Base-by-base conservation (phyloP, 441 rosid species). In the Breynia disticha region DNA sequence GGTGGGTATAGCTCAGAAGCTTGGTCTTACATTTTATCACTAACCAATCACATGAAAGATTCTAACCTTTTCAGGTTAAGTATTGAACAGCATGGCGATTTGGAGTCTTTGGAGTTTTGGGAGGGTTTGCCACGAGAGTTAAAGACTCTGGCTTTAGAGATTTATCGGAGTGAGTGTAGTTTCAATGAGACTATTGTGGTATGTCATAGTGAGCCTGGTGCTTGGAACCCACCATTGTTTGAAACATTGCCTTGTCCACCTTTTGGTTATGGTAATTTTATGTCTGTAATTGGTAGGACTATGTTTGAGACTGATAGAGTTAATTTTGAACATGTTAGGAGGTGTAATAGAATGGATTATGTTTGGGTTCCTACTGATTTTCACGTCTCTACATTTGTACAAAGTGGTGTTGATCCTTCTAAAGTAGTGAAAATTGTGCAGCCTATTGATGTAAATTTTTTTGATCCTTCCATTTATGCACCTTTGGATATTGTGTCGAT, bases 1-100 rank as follows among this genome's bases (percentile, higher is more conserved):
- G 97, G 97, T 58, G 94, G 95, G 59, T 90, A 90, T 68, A 80
- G 89, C 75, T 90, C 95, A 46, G 96, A 90, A 65, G 80, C 93
- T 37, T 87, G 89, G 89, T 84, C 91, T 38, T 84, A 87, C 65
- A 66, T 86, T 58, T 55, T 79, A 68, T 79, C 91, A 12, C 80
- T 90, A 37, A 56, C 21, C 38, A 63, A 74, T 37, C 60, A 68
- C 35, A 59, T 65, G 51, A 67, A 61, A 56, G 62, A 53, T 67
- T 71, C 77, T 6, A 65, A 46, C 4, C 81, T 84, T 52, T 45
- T 45, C 48, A 77, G 66, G 62, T 66, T 90, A 69, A 69, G 79
- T 13, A 76, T 90, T 24, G 75, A 82, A 47, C 94, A 84, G 44
- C 90, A 86, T 47, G 97, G 95, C 46, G 94, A 90, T 70, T 62